Evolutionary conservation across 2,329 filamentous ascomycete species (phyloP).

Genomic region (Nothomitra cinnamomea): DNA sequence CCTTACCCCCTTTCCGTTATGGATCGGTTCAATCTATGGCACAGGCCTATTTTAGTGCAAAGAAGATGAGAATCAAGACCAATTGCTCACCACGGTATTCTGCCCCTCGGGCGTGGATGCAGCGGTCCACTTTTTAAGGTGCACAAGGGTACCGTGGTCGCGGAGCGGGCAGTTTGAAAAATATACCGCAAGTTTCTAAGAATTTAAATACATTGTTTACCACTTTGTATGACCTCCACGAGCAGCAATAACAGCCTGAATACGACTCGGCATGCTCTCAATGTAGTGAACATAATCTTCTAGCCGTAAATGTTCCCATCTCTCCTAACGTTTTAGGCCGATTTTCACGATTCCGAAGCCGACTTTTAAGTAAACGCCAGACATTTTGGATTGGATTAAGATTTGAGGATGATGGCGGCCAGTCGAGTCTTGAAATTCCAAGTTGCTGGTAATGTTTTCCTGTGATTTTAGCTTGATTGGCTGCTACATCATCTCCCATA

Average conservation of each 20-base stretch:
- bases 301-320: too few relatives aligned
- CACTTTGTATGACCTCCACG: too few relatives aligned
- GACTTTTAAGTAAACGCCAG: too few relatives aligned
- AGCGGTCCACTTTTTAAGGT: constrained; percentile 43
- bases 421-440: not conserved
- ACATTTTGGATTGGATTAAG: not conserved
- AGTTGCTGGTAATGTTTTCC: not conserved
- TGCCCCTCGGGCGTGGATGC: constrained; percentile 35
- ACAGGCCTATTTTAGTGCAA: constrained; percentile 72
- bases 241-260: too few relatives aligned
- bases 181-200: too few relatives aligned
- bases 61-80: constrained; percentile 45
- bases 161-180: too few relatives aligned
- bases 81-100: constrained; percentile 54
- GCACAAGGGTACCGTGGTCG: not conserved
- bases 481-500: not conserved
- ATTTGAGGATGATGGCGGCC: not conserved
- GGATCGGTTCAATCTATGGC: constrained; percentile 38
- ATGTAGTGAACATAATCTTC: too few relatives aligned
- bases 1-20: constrained; percentile 37
- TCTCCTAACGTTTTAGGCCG: too few relatives aligned
- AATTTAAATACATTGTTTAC: too few relatives aligned
- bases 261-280: too few relatives aligned
- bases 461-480: not conserved
- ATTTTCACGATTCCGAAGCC: too few relatives aligned